phyloP scores from a whole-genome alignment of 2,329 filamentous ascomycete species.

The Paramyrothecium sp. region DNA sequence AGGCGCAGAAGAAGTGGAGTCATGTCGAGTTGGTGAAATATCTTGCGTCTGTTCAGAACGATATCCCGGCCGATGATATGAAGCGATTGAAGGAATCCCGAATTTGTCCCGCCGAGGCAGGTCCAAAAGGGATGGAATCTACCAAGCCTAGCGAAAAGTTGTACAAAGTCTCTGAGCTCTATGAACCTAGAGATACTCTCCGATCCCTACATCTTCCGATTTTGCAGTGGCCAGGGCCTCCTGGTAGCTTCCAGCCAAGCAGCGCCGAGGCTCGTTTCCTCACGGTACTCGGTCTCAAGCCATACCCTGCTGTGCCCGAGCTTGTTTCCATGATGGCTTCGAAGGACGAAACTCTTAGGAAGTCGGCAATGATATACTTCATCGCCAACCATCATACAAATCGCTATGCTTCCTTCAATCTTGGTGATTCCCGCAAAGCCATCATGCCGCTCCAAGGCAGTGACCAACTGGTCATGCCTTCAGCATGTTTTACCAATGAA shows the following conservation, averaged over 20 bases:
- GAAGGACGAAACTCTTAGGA: constrained; percentile 56
- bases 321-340: constrained; percentile 77
- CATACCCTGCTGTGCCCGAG: constrained; percentile 68
- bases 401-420: constrained; percentile 66
- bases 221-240: constrained; percentile 74
- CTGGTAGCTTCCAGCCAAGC: constrained; percentile 59
- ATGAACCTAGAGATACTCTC: constrained; percentile 72
- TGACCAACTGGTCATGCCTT: constrained; percentile 67
- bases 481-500: constrained; percentile 79
- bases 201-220: constrained; percentile 71
- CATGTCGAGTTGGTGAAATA: constrained; percentile 96
- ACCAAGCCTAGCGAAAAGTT: constrained; percentile 50
- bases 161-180: constrained; percentile 77
- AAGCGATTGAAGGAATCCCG: constrained; percentile 73
- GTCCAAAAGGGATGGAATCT: constrained; percentile 52
- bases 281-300: constrained; percentile 67
- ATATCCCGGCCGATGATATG: constrained; percentile 83
- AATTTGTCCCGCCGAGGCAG: constrained; percentile 78
- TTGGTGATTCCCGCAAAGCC: constrained; percentile 50
- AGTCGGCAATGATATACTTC: constrained; percentile 77
- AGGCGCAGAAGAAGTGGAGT: constrained; percentile 71
- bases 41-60: constrained; percentile 81
- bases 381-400: constrained; percentile 77
- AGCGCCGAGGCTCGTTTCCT: constrained; percentile 77
- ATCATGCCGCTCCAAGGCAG: constrained; percentile 74